Conservation (phyloP, 2,329 filamentous ascomycete species). For the Magnaporthiopsis rhizophila region DNA sequence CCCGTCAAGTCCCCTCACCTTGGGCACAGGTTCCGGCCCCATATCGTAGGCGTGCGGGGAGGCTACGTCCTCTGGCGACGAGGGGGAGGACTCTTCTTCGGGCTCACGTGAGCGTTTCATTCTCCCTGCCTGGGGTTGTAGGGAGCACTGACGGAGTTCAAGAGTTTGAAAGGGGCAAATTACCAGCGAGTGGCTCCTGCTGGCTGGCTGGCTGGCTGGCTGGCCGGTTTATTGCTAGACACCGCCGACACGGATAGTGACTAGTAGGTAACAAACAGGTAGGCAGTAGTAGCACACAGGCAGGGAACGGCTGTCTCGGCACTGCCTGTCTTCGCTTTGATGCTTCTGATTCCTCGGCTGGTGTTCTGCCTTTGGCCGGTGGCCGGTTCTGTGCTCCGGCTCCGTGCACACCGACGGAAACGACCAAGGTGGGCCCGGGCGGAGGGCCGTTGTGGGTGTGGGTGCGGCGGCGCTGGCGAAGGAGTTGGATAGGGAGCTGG, state of each 20-base stretch:
- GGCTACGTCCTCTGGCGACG: background rate
- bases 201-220: background rate
- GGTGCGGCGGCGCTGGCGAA: background rate
- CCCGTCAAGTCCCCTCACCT: constrained; percentile 48
- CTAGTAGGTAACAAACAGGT: background rate
- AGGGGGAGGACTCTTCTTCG: constrained; percentile 28
- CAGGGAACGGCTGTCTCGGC: background rate
- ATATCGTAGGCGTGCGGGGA: constrained; percentile 1
- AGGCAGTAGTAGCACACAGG: no score
- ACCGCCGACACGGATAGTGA: no score
- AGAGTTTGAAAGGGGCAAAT: background rate
- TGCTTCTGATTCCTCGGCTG: background rate
- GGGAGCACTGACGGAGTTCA: background rate
- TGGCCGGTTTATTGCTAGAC: background rate
- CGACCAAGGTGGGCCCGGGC: background rate
- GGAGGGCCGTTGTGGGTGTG: background rate
- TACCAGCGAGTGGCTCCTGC: background rate
- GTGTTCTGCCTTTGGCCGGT: background rate
- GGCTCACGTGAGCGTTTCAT: constrained; percentile 59
- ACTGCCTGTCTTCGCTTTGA: background rate
- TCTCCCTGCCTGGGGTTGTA: background rate
- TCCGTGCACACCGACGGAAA: background rate
- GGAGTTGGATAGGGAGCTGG: background rate
- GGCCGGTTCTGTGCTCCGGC: background rate
- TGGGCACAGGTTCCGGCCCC: constrained; percentile 26